phyloP scores from a whole-genome alignment of 768 basidiomycete species.

The Leccinum pellstonianum region DNA sequence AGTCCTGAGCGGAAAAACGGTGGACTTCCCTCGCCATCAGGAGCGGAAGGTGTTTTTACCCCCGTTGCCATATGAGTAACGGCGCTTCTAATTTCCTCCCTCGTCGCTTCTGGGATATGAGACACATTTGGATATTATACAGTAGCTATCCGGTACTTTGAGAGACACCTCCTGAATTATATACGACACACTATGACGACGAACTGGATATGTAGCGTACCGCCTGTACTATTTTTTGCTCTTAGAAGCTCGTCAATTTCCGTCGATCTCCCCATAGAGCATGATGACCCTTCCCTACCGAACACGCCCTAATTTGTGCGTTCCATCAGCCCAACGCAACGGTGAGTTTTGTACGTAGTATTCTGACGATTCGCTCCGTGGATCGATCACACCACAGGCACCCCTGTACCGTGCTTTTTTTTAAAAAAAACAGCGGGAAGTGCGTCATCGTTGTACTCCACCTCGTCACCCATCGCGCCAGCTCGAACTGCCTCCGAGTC shows the following conservation, averaged over 20 bases:
- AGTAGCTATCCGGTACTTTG: conserved; percentile 5
- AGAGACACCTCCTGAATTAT: conserved; percentile 4
- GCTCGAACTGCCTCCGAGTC: not conserved
- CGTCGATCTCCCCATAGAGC: conserved; percentile 8
- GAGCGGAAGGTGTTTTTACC: conserved; percentile 20
- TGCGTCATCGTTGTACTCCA: not conserved
- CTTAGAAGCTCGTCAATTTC: conserved; percentile 25
- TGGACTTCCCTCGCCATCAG: conserved; percentile 12
- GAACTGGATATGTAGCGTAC: conserved; percentile 25
- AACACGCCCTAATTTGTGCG: not conserved
- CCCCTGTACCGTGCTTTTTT: not conserved
- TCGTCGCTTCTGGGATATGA: conserved; percentile 7
- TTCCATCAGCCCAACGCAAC: not conserved
- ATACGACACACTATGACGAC: conserved; percentile 10
- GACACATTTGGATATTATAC: conserved; percentile 17
- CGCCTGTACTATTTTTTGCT: conserved; percentile 26
- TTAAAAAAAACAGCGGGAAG: not conserved
- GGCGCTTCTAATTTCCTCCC: conserved; percentile 19
- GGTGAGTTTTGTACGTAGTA: conserved; percentile 4
- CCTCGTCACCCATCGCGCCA: not conserved
- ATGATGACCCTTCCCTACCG: not conserved
- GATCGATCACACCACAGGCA: conserved; percentile 2
- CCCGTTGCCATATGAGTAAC: conserved; percentile 31
- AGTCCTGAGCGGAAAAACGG: conserved; percentile 30
- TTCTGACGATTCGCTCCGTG: conserved; percentile 7